Evolutionary conservation across 345 rosid species (phyloP), one percentile per base, ranked within the genome.

Genomic region (Sapria himalayana): DNA sequence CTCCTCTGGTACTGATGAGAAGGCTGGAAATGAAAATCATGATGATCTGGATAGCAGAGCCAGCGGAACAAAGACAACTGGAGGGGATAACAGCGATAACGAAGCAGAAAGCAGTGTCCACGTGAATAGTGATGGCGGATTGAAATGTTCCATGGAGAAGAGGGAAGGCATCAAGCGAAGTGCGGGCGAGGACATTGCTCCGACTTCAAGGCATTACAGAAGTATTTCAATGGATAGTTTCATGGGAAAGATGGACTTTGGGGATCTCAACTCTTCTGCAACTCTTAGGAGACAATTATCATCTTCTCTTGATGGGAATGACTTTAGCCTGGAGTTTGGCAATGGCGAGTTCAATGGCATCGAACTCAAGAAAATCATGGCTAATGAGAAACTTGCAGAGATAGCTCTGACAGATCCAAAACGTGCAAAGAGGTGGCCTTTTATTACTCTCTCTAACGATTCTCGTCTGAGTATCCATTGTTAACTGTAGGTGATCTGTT

Each of bases 171-270:
- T 63, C 17, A 86, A 89, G 66, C 74, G 95, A 58, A 62, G 70
- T 46, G 95, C 92, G 0, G 93, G 66, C 13, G 78, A 65, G 12
- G 98, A 82, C 33, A 67, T 82, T 50, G 69, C 82, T 63, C 71
- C 82, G 12, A 60, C 80, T 1, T 38, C 52, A 33, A 66, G 93
- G 49, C 98, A 89, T 57, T 79, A 52, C 50, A 67, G 98, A 64
- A 89, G 98, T 67, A 66, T 82, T 52, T 89, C 98, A 5, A 78
- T 78, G 62, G 98, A 89, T 54, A 89, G 94, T 62, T 79, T 82
- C 52, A 78, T 82, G 75, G 93, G 57, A 13, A 76, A 72, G 61
- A 45, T 82, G 63, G 72, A 74, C 45, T 74, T 82, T 12, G 71
- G 69, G 1, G 84, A 76, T 2, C 85, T 82, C 22, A 85, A 82